Evolutionary conservation across 1,284 basidiomycete species (phyloP).

Genomic region (Tilletiaria anomala): DNA sequence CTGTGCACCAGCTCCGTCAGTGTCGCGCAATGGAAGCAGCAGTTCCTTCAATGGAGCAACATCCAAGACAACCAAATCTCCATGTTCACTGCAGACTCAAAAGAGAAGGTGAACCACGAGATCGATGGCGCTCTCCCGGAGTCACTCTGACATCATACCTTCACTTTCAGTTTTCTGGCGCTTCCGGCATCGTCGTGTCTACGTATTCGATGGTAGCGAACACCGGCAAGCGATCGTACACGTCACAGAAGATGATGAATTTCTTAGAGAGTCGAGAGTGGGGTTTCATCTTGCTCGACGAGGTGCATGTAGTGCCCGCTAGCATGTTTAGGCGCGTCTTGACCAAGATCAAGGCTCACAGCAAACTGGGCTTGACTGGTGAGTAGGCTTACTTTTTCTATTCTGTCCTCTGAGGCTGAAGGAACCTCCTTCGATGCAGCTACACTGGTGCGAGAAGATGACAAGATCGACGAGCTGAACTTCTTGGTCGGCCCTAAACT

Average conservation of each 20-base stretch:
- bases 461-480: slow-evolving; percentile 95
- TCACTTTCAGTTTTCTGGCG: slow-evolving; percentile 24
- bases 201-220: slow-evolving; percentile 40
- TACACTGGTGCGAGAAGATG: slow-evolving; percentile 94
- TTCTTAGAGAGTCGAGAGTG: slow-evolving; percentile 38
- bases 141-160: too few relatives aligned
- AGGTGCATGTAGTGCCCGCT: slow-evolving; percentile 39
- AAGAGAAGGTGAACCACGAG: slow-evolving; percentile 19
- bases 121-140: too few relatives aligned
- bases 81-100: slow-evolving; percentile 37
- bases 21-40: slow-evolving; percentile 39
- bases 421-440: slow-evolving; percentile 42
- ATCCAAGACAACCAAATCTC: slow-evolving; percentile 38
- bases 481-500: slow-evolving; percentile 99
- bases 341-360: slow-evolving; percentile 39
- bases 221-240: slow-evolving; percentile 37
- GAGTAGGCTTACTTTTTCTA: not conserved
- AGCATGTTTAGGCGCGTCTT: slow-evolving; percentile 40
- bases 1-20: slow-evolving; percentile 51
- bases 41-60: slow-evolving; percentile 39
- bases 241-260: slow-evolving; percentile 41
- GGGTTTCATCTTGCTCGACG: slow-evolving; percentile 38
- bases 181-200: slow-evolving; percentile 37
- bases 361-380: slow-evolving; percentile 33
- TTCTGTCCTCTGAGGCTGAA: too few relatives aligned